Evolutionary conservation across 805 yeast genomes (phyloP), one percentile per base, ranked within the genome.

Genomic region (Kodamaea neixiangensis): DNA sequence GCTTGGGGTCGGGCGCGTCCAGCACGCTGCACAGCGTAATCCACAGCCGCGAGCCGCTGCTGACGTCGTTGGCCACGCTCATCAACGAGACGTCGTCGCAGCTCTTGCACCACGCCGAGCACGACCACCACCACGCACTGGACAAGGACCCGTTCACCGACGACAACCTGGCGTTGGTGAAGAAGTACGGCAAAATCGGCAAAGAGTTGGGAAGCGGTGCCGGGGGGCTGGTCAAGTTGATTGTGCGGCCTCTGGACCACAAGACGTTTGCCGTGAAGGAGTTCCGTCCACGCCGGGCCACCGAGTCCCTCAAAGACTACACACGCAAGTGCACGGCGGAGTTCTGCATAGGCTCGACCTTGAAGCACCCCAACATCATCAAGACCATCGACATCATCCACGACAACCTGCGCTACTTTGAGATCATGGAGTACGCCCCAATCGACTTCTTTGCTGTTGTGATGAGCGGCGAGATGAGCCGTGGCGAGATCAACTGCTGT

Each of bases 401-500:
- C 55, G 86, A 61, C 81, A 90, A 66, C 59, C 82, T 80, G 58
- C 84, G 87, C 78, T 87, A 56, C 85, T 85, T 72, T 48, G 96
- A 93, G 68, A 90, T 94, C 48, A 91, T 94, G 97, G 99, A 94
- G 70, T 93, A 85, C 66, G 89, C 96, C 60, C 89, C 96, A 6
- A 79, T 83, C 39, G 96, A 88, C 70, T 87, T 88, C 66, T 88
- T 88, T 64, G 90, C 91, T 0, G 90, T 88, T 41, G 96, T 88
- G 13, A 88, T 88, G 96, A 84, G 90, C 3, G 92, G 91, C 19
- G 79, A 83, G 59, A 86, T 88, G 92, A 77, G 87, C 5, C 77
- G 94, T 61, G 85, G 84, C 49, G 96, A 88, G 65, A 86, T 87
- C 56, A 87, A 87, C 62, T 88, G 96, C 64, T 88, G 90, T 64